Base-by-base conservation (phyloP, 2,329 filamentous ascomycete species). In the Xylariomycetidae sp. region DNA sequence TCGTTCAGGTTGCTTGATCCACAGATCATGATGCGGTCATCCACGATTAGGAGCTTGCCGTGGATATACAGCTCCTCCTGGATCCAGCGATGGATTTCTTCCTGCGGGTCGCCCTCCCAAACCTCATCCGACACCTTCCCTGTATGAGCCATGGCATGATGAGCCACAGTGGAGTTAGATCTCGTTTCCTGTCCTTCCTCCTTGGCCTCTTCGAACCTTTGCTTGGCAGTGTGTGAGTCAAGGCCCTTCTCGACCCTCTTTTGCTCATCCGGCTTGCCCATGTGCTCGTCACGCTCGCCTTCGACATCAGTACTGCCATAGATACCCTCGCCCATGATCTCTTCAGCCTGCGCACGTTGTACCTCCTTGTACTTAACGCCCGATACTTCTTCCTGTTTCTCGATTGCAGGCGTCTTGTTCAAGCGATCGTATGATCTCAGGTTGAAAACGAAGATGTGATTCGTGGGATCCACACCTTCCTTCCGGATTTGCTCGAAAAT, bases 61-160 rank as follows among this genome's bases (percentile, higher is more conserved):
- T 98, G 92, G 29, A 96, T 82, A 57, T 98, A 98, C 2, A 96
- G 74, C 59, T 98, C 90, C 57, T 98, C 92, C 55, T 95, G 90
- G 38, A 96, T 82, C 68, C 92, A 93, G 54, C 93, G 86, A 34
- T 82, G 74, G 37, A 88, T 82, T 58, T 96, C 92, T 1, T 76
- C 74, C 46, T 90, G 75, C 0, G 77, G 64, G 4, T 82, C 67
- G 12, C 85, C 82, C 12, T 89, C 82, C 85, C 87, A 95, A 1
- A 64, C 51, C 57, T 93, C 85, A 8, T 85, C 79, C 4, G 50
- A 76, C 60, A 70, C 71, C 65, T 56, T 74, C 57, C 56, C 79
- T 64, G 44, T 74, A 6, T 51, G 74, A 15, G 83, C 72, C 86
- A 96, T 92, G 22, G 88, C 87, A 46, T 86, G 79, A 44, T 92